phyloP scores from a whole-genome alignment of 1,284 basidiomycete genomes.

The Calocybe gambosa region DNA sequence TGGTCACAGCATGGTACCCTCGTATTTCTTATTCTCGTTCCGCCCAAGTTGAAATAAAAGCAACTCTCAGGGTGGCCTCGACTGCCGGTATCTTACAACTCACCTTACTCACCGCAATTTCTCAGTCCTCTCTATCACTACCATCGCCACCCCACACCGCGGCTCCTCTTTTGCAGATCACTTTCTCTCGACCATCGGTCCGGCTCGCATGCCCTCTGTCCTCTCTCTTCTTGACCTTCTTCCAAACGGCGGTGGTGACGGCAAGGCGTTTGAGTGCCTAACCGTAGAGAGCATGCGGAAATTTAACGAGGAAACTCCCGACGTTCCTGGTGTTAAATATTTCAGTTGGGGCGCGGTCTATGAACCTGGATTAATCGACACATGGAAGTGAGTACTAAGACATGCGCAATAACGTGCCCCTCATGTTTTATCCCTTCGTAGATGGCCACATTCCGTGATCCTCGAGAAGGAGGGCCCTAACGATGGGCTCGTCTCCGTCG shows the following conservation, averaged over 20 bases:
- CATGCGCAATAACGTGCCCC: neutral
- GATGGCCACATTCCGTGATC: conserved; percentile 80
- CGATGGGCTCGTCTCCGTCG: conserved; percentile 83
- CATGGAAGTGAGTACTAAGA: conserved; percentile 53
- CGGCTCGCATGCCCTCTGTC: conserved; percentile 56
- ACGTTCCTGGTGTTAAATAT: conserved; percentile 75
- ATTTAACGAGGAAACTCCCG: conserved; percentile 84
- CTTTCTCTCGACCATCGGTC: conserved; percentile 78
- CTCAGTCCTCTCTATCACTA: conserved; percentile 77
- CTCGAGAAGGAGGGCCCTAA: conserved; percentile 88
- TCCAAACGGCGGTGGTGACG: conserved; percentile 85
- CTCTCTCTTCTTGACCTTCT: conserved; percentile 70
- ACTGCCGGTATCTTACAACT: conserved; percentile 83
- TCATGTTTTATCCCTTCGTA: conserved; percentile 10
- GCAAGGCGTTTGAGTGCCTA: conserved; percentile 84
- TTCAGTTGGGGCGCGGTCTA: conserved; percentile 93
- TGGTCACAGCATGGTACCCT: conserved; percentile 83
- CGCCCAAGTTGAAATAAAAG: conserved; percentile 8
- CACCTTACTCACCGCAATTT: conserved; percentile 64
- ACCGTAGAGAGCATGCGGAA: conserved; percentile 80
- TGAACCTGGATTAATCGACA: conserved; percentile 82
- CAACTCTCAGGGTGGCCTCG: conserved; percentile 73
- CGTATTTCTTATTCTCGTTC: conserved; percentile 14
- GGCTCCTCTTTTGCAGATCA: conserved; percentile 94
- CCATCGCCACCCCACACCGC: conserved; percentile 90